Percentiles rank a stretch among this genome's conserved stretches.
phyloP scores from a whole-genome alignment of 192 early-diverging fungal genomes.

The Dissophora ornata region DNA sequence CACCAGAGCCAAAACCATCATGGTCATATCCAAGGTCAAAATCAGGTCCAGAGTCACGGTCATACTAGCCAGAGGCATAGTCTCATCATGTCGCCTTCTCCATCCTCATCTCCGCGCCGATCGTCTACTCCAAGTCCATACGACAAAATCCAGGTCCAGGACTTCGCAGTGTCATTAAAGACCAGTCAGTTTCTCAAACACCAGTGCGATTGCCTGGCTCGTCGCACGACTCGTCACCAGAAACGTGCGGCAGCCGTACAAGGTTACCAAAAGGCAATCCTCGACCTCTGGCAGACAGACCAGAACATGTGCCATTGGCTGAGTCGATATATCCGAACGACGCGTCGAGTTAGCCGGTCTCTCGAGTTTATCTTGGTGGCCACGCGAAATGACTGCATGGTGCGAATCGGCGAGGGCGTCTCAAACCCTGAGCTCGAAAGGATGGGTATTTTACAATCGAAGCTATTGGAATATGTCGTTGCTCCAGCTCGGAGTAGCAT shows the following conservation, averaged over 20 bases:
- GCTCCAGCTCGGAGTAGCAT: neutral
- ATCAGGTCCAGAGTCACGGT: no score
- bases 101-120: no score
- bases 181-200: no score
- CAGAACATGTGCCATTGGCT: conserved; percentile 32
- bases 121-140: no score
- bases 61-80: no score
- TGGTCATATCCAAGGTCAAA: no score
- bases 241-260: conserved; percentile 7
- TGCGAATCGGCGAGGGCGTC: neutral
- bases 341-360: conserved; percentile 6
- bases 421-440: conserved; percentile 18
- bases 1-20: neutral
- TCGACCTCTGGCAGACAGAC: conserved; percentile 30
- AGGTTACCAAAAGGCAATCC: conserved; percentile 10
- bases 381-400: no score
- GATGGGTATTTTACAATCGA: conserved; percentile 21
- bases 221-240: neutral
- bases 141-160: no score
- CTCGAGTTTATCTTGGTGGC: conserved; percentile 6
- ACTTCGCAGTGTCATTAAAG: no score
- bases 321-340: conserved; percentile 33
- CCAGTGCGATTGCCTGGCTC: neutral
- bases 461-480: neutral
- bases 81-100: no score